Evolutionary conservation across 1,284 basidiomycete species (phyloP).

Genomic region (Ganoderma boninense): DNA sequence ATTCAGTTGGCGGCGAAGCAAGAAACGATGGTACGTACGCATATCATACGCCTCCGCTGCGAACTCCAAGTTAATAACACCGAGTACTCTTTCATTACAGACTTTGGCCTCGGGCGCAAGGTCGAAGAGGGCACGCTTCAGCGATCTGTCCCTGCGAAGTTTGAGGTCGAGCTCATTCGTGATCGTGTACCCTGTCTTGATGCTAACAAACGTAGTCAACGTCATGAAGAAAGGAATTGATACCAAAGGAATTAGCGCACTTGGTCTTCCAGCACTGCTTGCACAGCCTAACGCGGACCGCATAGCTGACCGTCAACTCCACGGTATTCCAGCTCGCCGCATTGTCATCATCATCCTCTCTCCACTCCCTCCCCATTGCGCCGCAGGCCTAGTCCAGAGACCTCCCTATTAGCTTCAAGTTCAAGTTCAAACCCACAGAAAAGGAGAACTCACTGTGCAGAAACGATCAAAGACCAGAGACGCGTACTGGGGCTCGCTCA

Average conservation of each 20-base stretch:
- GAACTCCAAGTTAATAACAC: no score
- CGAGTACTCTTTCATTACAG: no score
- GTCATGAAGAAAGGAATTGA: not conserved
- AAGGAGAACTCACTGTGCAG: constrained; percentile 5
- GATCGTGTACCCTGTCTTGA: not conserved
- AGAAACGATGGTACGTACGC: not conserved
- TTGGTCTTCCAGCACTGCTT: constrained; percentile 3
- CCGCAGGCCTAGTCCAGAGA: no score
- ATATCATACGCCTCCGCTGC: not conserved
- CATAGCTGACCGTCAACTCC: constrained; percentile 4
- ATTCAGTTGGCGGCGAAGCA: not conserved
- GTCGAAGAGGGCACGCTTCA: constrained; percentile 5
- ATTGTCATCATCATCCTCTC: no score
- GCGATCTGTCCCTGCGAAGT: constrained; percentile 4
- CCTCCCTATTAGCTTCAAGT: no score
- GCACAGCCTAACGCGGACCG: constrained; percentile 8
- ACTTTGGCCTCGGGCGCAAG: not conserved
- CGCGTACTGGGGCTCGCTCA: constrained; percentile 14
- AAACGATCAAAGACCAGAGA: constrained; percentile 14
- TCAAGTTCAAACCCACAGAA: no score
- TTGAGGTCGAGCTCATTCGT: not conserved
- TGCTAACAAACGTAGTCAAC: not conserved
- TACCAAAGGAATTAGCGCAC: not conserved
- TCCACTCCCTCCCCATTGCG: no score
- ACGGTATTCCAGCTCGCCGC: no score